phyloP scores from a whole-genome alignment of 345 rosid genomes.

The Aethionema arabicum region DNA sequence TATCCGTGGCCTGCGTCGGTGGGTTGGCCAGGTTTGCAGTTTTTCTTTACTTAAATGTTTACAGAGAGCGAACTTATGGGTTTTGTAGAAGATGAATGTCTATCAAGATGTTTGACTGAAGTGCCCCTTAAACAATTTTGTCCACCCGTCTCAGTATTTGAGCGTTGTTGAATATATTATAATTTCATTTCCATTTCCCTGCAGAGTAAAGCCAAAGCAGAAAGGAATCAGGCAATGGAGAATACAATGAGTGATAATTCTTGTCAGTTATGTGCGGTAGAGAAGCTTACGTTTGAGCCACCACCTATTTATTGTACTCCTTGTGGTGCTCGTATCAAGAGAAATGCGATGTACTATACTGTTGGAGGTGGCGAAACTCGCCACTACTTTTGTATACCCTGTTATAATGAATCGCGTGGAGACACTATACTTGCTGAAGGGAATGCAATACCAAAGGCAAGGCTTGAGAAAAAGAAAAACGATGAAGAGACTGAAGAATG shows the following conservation, averaged over 20 bases:
- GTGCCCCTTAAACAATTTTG: slow-evolving; percentile 7
- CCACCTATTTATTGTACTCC: slow-evolving; percentile 94
- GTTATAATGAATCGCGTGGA: slow-evolving; percentile 96
- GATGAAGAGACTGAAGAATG: slow-evolving; percentile 99
- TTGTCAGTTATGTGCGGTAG: slow-evolving; percentile 98
- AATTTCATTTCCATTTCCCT: slow-evolving; percentile 27
- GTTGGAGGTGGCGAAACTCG: slow-evolving; percentile 90
- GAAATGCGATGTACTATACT: slow-evolving; percentile 95
- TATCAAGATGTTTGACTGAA: slow-evolving; percentile 16
- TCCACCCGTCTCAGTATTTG: slow-evolving; percentile 5
- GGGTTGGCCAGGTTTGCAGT: slow-evolving; percentile 95
- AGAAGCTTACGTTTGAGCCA: slow-evolving; percentile 97
- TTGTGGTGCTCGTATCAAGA: slow-evolving; percentile 96
- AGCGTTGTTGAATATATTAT: slow-evolving; percentile 19
- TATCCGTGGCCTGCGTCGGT: slow-evolving; percentile 89
- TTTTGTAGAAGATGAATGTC: slow-evolving; percentile 21
- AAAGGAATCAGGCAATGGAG: slow-evolving; percentile 97
- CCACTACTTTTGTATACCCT: slow-evolving; percentile 88
- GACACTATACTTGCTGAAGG: slow-evolving; percentile 77
- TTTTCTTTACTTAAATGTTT: slow-evolving; percentile 8
- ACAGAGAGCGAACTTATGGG: slow-evolving; percentile 9
- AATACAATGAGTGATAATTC: slow-evolving; percentile 96
- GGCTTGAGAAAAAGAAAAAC: slow-evolving; percentile 96
- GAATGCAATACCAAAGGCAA: slow-evolving; percentile 55
- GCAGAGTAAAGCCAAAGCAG: slow-evolving; percentile 96